Evolutionary conservation across 2,329 filamentous ascomycete species (phyloP).

Genomic region (Dichotomopilus funicola): DNA sequence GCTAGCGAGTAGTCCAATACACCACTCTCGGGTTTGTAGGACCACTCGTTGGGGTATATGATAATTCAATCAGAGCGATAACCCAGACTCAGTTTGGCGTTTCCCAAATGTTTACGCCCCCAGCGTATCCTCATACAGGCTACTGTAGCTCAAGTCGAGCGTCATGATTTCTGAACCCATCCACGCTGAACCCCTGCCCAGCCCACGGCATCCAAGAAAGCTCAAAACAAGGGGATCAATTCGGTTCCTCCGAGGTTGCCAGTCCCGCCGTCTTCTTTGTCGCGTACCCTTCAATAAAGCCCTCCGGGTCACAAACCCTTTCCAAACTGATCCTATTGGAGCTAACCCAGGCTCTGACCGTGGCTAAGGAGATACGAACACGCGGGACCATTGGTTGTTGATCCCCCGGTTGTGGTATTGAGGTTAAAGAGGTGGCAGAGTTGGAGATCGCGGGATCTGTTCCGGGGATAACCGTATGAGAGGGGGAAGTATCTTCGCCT

Average conservation of each 20-base stretch:
- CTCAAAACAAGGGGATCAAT: not conserved
- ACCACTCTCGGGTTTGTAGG: too few relatives aligned
- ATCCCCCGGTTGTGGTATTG: not conserved
- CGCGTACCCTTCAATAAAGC: slow-evolving; percentile 65
- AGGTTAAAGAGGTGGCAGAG: not conserved
- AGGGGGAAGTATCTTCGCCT: too few relatives aligned
- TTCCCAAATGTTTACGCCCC: too few relatives aligned
- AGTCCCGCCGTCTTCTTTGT: slow-evolving; percentile 40
- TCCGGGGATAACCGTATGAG: too few relatives aligned
- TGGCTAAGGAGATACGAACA: slow-evolving; percentile 48
- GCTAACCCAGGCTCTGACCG: slow-evolving; percentile 60
- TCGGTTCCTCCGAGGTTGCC: slow-evolving; percentile 27
- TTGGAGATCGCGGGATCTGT: not conserved
- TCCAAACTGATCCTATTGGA: slow-evolving; percentile 56
- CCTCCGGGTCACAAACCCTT: slow-evolving; percentile 63
- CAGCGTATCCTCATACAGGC: too few relatives aligned
- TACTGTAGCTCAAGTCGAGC: too few relatives aligned
- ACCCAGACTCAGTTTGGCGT: too few relatives aligned
- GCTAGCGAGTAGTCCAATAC: too few relatives aligned
- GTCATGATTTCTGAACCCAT: not conserved
- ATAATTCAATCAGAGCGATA: too few relatives aligned
- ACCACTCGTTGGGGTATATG: too few relatives aligned
- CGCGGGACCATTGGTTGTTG: slow-evolving; percentile 31
- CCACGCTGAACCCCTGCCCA: not conserved
- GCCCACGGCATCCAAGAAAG: not conserved